Base-by-base conservation (phyloP, 495 filamentous ascomycete genomes). In the Hypomontagnella submonticulosa region DNA sequence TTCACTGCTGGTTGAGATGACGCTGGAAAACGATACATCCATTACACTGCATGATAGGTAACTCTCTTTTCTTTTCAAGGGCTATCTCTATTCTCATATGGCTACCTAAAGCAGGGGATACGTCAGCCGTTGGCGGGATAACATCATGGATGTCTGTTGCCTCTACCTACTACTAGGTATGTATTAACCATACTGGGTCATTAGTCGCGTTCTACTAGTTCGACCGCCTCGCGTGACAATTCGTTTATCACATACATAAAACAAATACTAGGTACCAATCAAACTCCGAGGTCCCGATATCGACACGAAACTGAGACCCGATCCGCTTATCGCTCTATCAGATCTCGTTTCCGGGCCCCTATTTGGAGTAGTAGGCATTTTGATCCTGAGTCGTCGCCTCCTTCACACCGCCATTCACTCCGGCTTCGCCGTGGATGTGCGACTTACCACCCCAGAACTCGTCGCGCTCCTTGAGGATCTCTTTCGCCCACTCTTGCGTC, bases 401-500 rank as follows among this genome's bases (percentile, higher is more conserved):
- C 9, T 71, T 36, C 32, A 82, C 73, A 37, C 77, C 79, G 13
- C 79, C 79, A 38, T 71, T 70, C 23, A 74, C 70, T 7, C 76
- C 77, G 4, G 67, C 64, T 41, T 80, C 79, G 40, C 81, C 78
- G 13, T 77, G 66, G 19, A 81, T 61, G 48, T 82, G 81, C 34
- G 61, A 50, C 32, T 75, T 67, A 2, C 65, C 69, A 43, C 82
- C 81, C 93, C 92, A 97, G 61, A 91, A 88, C 54, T 81, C 82
- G 69, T 88, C 79, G 41, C 94, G 80, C 81, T 99, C 96, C 70
- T 80, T 77, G 61, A 97, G 76, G 4, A 96, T 76, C 61, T 91
- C 87, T 19, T 83, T 83, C 2, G 85, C 87, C 95, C 96, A 99
- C 27, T 77, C 86, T 76, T 89, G 85, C 46, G 90, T 88, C 79